phyloP scores from a whole-genome alignment of 352 stramenopile species.

The Pythium pyrilobum region DNA sequence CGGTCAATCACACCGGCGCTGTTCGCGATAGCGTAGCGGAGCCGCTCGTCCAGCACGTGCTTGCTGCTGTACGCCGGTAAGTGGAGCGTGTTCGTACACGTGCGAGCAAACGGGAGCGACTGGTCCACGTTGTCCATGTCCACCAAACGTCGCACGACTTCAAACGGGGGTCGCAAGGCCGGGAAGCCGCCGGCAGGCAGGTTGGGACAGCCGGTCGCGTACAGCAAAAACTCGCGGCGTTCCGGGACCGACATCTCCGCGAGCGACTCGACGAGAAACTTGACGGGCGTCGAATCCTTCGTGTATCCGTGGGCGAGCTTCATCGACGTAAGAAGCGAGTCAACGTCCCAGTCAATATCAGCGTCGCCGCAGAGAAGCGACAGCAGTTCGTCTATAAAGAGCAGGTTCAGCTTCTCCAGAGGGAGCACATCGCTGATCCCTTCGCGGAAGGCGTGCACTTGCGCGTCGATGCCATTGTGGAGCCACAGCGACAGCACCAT shows the following conservation, averaged over 20 bases:
- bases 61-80: slow-evolving; percentile 79
- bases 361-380: slow-evolving; percentile 64
- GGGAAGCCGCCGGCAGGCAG: slow-evolving; percentile 65
- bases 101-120: slow-evolving; percentile 75
- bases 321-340: slow-evolving; percentile 59
- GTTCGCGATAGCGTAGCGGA: slow-evolving; percentile 72
- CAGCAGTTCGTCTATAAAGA: slow-evolving; percentile 65
- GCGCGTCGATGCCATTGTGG: slow-evolving; percentile 43
- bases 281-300: slow-evolving; percentile 58
- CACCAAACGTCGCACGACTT: slow-evolving; percentile 77
- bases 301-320: slow-evolving; percentile 84
- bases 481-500: slow-evolving; percentile 63
- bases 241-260: slow-evolving; percentile 56
- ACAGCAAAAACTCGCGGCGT: slow-evolving; percentile 71
- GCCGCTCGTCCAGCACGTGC: slow-evolving; percentile 46
- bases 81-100: slow-evolving; percentile 84
- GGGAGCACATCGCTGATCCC: slow-evolving; percentile 71
- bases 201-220: slow-evolving; percentile 80
- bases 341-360: slow-evolving; percentile 63
- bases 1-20: slow-evolving; percentile 82
- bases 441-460: slow-evolving; percentile 73
- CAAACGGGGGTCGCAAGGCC: slow-evolving; percentile 64
- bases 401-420: slow-evolving; percentile 58
- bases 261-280: slow-evolving; percentile 65
- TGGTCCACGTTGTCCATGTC: slow-evolving; percentile 65